A percentile compares a stretch with the other conserved stretches of the same genome.
phyloP scores from a whole-genome alignment of 2,329 filamentous ascomycete genomes.

The Hypoxylon sp. region DNA sequence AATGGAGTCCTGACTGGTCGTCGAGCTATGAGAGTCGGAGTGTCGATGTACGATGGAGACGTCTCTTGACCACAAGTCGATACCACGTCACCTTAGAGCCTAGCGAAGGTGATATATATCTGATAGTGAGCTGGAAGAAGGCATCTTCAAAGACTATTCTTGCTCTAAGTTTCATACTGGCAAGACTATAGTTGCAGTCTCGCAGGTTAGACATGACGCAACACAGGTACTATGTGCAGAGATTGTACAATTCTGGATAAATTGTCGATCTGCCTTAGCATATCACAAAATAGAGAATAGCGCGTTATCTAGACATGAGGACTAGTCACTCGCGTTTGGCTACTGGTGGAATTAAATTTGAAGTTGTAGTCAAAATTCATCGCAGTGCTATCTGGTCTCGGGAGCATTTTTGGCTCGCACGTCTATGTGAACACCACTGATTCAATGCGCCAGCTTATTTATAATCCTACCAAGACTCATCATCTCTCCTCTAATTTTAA shows the following conservation, averaged over 20 bases:
- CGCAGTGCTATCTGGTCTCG: conserved; percentile 36
- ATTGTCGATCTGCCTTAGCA: neutral
- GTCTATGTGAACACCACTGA: conserved; percentile 48
- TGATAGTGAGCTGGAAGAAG: neutral
- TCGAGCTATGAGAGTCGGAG: neutral
- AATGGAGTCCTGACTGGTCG: neutral
- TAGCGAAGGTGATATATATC: neutral
- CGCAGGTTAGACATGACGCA: neutral
- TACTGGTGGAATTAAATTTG: conserved; percentile 1
- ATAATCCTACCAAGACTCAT: conserved; percentile 36
- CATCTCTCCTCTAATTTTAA: conserved; percentile 65
- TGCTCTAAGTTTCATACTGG: neutral
- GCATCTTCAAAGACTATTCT: neutral
- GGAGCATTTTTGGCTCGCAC: conserved; percentile 48
- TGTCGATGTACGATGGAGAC: neutral
- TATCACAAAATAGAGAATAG: neutral
- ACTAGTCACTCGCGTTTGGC: neutral
- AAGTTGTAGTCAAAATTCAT: conserved; percentile 33
- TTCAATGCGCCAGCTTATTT: conserved; percentile 40
- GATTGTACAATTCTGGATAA: neutral
- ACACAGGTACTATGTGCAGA: neutral
- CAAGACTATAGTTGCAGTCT: neutral
- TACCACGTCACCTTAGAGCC: too few species aligned
- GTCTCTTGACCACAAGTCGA: too few species aligned
- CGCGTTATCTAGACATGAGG: neutral